Conservation (phyloP, 208 protist genomes). For the Leishmania lainsoni region DNA sequence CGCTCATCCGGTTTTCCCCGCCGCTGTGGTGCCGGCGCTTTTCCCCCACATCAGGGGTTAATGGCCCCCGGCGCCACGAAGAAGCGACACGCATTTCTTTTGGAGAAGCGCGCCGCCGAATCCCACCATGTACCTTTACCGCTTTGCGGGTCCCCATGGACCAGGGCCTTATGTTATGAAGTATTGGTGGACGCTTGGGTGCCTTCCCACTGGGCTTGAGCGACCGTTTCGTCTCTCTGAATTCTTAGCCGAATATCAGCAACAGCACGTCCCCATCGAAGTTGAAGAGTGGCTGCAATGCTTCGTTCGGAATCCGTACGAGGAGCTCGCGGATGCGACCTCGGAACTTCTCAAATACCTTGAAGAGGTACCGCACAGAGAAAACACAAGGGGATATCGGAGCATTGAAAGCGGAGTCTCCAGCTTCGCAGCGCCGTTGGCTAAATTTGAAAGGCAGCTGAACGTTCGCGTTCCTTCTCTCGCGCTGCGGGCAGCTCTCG, state of each 20-base stretch:
- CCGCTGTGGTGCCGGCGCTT: too few species aligned
- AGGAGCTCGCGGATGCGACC: constrained; percentile 50
- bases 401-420: constrained; percentile 34
- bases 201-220: constrained; percentile 85
- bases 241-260: constrained; percentile 82
- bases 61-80: too few species aligned
- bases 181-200: constrained; percentile 91
- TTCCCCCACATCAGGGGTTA: too few species aligned
- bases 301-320: constrained; percentile 71
- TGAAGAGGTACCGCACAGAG: constrained; percentile 42
- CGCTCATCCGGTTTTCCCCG: too few species aligned
- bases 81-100: too few species aligned
- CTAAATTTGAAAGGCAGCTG: constrained; percentile 59
- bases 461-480: constrained; percentile 61
- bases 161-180: constrained; percentile 91
- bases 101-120: constrained; percentile 84
- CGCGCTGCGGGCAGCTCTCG: constrained; percentile 57
- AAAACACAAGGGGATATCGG: constrained; percentile 52
- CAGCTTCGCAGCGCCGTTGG: constrained; percentile 49
- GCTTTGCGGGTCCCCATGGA: constrained; percentile 80
- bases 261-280: constrained; percentile 85
- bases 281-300: constrained; percentile 87
- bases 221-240: constrained; percentile 80
- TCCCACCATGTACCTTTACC: constrained; percentile 80
- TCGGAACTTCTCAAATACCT: constrained; percentile 47